phyloP scores from a whole-genome alignment of 495 filamentous ascomycete genomes.

The Penicillium manginii region DNA sequence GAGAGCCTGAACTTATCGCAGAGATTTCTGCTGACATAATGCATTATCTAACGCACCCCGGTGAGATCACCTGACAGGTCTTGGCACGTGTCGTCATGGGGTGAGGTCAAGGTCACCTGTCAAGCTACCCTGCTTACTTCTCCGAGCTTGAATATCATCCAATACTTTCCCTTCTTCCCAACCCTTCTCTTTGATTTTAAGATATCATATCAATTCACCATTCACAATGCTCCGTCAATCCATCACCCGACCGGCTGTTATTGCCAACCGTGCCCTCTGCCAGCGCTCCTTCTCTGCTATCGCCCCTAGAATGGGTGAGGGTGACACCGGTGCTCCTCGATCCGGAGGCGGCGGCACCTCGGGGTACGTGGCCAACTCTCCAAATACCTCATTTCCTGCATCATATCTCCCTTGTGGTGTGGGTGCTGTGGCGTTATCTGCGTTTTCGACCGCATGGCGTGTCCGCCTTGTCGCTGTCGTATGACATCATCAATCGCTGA shows the following conservation, averaged over 20 bases:
- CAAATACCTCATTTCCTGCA: slow-evolving; percentile 5
- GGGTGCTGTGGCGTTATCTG: not conserved
- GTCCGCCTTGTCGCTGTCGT: slow-evolving; percentile 6
- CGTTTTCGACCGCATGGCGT: slow-evolving; percentile 2
- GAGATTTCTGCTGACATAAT: slow-evolving; percentile 33
- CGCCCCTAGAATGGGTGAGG: slow-evolving; percentile 63
- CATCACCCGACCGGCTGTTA: slow-evolving; percentile 59
- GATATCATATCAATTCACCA: slow-evolving; percentile 13
- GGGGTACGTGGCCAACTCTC: slow-evolving; percentile 30
- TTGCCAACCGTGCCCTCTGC: slow-evolving; percentile 52
- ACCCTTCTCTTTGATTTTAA: no score
- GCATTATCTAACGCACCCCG: slow-evolving; percentile 14
- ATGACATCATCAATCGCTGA: slow-evolving; percentile 27
- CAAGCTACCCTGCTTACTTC: not conserved
- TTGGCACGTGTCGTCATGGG: slow-evolving; percentile 33
- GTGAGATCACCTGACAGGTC: slow-evolving; percentile 17
- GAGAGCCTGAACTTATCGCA: slow-evolving; percentile 34
- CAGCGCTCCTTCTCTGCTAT: slow-evolving; percentile 66
- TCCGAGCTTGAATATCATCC: no score
- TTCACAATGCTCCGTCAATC: slow-evolving; percentile 69
- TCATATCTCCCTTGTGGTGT: not conserved
- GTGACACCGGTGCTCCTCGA: slow-evolving; percentile 69
- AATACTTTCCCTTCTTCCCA: slow-evolving; percentile 8
- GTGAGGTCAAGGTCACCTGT: slow-evolving; percentile 1
- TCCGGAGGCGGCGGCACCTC: slow-evolving; percentile 39